Evolutionary conservation across 1,284 basidiomycete genomes (phyloP).

Genomic region (Ustilago shanxiensis): DNA sequence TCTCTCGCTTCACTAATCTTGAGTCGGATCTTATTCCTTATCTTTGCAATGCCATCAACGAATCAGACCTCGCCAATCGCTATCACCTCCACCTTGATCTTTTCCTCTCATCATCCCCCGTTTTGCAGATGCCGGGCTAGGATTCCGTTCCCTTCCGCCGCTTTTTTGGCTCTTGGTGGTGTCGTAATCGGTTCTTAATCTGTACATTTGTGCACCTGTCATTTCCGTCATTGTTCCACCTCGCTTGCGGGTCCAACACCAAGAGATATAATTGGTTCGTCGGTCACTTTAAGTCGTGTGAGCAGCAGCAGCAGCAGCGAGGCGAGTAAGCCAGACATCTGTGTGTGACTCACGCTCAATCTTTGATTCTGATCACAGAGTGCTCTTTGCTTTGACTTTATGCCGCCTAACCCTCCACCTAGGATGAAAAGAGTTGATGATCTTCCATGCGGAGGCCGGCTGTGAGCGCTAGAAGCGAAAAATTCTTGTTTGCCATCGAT

Average conservation of each 20-base stretch:
- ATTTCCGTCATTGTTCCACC: not conserved
- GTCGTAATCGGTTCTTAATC: constrained; percentile 27
- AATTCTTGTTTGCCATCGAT: constrained; percentile 4
- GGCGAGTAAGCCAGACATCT: not conserved
- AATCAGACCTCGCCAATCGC: constrained; percentile 34
- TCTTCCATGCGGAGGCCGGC: not conserved
- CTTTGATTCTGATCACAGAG: not conserved
- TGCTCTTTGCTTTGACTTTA: too few species aligned
- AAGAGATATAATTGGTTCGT: constrained; percentile 2
- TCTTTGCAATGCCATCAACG: constrained; percentile 27
- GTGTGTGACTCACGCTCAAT: not conserved
- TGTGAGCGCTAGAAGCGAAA: too few species aligned
- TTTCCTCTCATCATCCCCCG: not conserved
- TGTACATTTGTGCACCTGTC: not conserved
- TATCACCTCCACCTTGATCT: constrained; percentile 19
- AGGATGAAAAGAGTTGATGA: not conserved
- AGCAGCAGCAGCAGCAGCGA: too few species aligned
- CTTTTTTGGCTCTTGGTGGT: not conserved
- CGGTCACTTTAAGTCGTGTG: not conserved
- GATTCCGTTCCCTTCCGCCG: constrained; percentile 25
- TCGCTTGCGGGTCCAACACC: constrained; percentile 2
- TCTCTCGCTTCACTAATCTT: too few species aligned
- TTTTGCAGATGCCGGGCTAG: constrained; percentile 2
- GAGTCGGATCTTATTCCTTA: constrained; percentile 21
- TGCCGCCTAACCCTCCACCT: constrained; percentile 9